Evolutionary conservation across 2,329 filamentous ascomycete genomes (phyloP), one percentile per base, ranked within the genome.

Genomic region (Botrytis squamosa): DNA sequence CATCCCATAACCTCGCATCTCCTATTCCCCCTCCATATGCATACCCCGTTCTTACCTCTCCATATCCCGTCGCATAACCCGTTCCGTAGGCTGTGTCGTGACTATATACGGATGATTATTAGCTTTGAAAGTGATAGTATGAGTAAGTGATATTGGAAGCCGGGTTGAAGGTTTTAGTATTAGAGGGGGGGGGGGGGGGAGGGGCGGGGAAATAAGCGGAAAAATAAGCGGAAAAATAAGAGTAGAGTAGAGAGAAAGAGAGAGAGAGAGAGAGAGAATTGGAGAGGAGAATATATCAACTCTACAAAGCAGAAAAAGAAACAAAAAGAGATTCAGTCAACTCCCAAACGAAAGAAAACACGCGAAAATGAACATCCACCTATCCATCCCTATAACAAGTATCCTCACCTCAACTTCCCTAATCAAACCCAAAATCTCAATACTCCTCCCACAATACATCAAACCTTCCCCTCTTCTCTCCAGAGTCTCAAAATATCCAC

Each of bases 1-100:
- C 63, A 46, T 65, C 40, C 63, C 63, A 65, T 33, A 65, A 36
- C 1, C 63, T 65, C 5, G 63, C 63, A 46, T 46, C 63, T 46
- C 63, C 63, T 46, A 46, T 65, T 22, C 18, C 18, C 1, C 42
- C 63, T 46, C 63, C 63, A 65, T 46, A 65, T 22, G 42, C n/a
- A 65, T 44, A 64, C 8, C 40, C 62, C 14, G 52, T 64, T 29
- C 29, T 42, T 42, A 42, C 12, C 40, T 42, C 40, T 4, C 40
- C 40, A 42, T 42, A 42, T 42, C 40, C 40, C 40, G 40, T 16
- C 40, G 42, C 18, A 65, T 44, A 44, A 1, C n/a, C 62, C 6
- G 52, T 64, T 20, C 9, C 20, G n/a, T n/a, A 62, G 7, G 5
- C 22, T 4, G 33, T 10, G n/a, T 12, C 20, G 20, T 60, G 18